Conservation (phyloP, 2,329 filamentous ascomycete genomes). For the Grosmannia penicillata region DNA sequence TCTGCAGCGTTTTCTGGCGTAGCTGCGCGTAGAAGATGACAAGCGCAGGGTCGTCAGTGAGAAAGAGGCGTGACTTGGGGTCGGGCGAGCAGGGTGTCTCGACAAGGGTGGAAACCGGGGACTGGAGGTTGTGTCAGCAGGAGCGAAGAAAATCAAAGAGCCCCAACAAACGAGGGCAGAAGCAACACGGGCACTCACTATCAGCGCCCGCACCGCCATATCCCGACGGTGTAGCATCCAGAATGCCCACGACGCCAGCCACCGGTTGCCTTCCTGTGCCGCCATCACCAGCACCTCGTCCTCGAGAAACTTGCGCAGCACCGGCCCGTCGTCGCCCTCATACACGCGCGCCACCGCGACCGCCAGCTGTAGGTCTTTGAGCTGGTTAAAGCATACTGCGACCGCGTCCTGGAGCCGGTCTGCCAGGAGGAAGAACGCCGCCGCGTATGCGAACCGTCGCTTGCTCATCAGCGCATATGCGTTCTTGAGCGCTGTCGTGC, state of each 20-base stretch:
- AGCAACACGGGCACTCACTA: constrained; percentile 36
- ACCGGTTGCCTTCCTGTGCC: constrained; percentile 70
- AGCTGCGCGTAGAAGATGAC: constrained; percentile 80
- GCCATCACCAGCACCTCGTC: constrained; percentile 69
- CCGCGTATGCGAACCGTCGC: constrained; percentile 81
- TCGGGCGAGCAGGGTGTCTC: constrained; percentile 54
- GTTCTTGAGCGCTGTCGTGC: constrained; percentile 82
- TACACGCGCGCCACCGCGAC: constrained; percentile 80
- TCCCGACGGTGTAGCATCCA: constrained; percentile 76
- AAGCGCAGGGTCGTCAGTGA: constrained; percentile 81
- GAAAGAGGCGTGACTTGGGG: constrained; percentile 61
- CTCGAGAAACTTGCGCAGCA: constrained; percentile 59
- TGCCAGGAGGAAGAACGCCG: constrained; percentile 86
- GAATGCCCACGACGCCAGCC: constrained; percentile 91
- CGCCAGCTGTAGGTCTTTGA: constrained; percentile 80
- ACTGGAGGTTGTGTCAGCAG: constrained; percentile 32
- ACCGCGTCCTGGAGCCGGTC: constrained; percentile 75
- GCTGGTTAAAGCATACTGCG: constrained; percentile 71
- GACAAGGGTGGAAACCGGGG: constrained; percentile 61
- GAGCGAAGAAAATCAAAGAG: not conserved
- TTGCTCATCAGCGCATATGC: constrained; percentile 90
- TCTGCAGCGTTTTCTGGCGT: constrained; percentile 66
- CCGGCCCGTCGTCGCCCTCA: constrained; percentile 66
- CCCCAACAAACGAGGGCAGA: not conserved
- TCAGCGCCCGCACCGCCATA: constrained; percentile 69